Evolutionary conservation across 495 filamentous ascomycete species (phyloP), one percentile per base, ranked within the genome.

Genomic region (Podospora didyma): DNA sequence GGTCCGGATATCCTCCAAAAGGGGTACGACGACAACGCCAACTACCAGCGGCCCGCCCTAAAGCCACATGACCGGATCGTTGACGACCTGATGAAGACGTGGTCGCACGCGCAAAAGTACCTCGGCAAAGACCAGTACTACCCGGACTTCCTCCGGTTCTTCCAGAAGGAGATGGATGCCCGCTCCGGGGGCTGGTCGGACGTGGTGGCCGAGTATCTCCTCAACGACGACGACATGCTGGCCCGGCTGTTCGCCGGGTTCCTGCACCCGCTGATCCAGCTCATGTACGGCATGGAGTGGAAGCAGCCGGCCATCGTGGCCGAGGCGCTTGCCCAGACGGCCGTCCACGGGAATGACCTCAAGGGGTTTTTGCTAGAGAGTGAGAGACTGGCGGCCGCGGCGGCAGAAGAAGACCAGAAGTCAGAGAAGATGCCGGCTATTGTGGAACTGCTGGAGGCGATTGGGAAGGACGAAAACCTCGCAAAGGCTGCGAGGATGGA

Each of bases 211-310:
- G 79, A 87, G 58, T 87, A 88, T 59, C 9, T 92, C 1, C 90
- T 96, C 65, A 79, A 76, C 16, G 79, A 84, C 46, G 47, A 62
- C 11, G 58, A 56, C 19, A 7, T 68, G 22, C 35, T 70, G 2
- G 51, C 68, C 7, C 63, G 63, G 11, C 39, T 67, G 34, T 64
- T 63, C 56, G 35, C 57, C 77, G 89, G 87, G 1, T 82, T 92
- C 57, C 62, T 94, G 2, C 91, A 96, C 64, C 89, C 89, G 9
- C 57, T 93, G 7, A 96, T 96, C 60, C 90, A 96, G 60, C 78
- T 96, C 11, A 89, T 90, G 39, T 94, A 89, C 64, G 90, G 86
- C 2, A 60, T 96, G 17, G 89, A 96, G 60, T 95, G 89, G 72
- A 61, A 79, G 1, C 88, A 93, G 63, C 89, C 88, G 3, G 89